Conservation (phyloP, 352 stramenopile genomes). For the Globisporangium abappressorium region DNA sequence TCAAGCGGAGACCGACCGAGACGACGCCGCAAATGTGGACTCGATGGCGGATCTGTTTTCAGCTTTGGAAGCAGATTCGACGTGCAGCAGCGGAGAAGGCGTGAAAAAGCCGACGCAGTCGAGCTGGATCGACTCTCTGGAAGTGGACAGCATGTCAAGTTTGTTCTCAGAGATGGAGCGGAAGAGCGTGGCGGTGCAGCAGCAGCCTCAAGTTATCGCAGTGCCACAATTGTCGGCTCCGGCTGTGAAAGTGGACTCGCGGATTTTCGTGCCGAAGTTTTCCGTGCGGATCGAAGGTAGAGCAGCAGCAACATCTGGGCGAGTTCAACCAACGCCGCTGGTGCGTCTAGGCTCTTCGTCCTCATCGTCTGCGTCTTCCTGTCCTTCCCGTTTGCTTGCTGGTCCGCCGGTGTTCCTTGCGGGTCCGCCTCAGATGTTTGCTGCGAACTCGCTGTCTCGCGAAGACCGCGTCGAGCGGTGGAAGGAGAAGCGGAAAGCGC, state of each 20-base stretch:
- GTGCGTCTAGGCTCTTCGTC: neutral
- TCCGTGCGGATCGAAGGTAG: constrained; percentile 47
- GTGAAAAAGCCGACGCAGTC: neutral
- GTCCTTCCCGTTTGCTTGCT: constrained; percentile 3
- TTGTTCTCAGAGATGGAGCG: constrained; percentile 49
- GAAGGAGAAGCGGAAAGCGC: constrained; percentile 43
- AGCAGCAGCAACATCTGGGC: neutral
- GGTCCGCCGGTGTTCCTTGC: constrained; percentile 23
- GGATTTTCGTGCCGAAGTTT: constrained; percentile 58
- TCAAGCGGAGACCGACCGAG: neutral
- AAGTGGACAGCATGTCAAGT: constrained; percentile 44
- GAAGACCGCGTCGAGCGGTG: constrained; percentile 29
- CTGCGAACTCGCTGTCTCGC: constrained; percentile 10
- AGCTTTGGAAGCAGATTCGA: constrained; percentile 21
- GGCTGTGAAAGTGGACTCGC: constrained; percentile 32
- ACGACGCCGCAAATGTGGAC: constrained; percentile 23
- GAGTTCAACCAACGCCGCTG: neutral
- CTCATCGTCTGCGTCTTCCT: neutral
- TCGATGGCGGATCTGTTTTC: constrained; percentile 24
- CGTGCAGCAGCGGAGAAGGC: neutral
- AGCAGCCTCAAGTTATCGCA: neutral
- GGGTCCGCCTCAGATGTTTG: constrained; percentile 26
- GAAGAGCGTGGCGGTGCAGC: constrained; percentile 13
- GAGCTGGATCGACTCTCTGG: constrained; percentile 52
- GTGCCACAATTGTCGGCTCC: neutral